Base-by-base conservation (phyloP, 371 early-diverging fungal genomes). In the Zychaea mexicana region DNA sequence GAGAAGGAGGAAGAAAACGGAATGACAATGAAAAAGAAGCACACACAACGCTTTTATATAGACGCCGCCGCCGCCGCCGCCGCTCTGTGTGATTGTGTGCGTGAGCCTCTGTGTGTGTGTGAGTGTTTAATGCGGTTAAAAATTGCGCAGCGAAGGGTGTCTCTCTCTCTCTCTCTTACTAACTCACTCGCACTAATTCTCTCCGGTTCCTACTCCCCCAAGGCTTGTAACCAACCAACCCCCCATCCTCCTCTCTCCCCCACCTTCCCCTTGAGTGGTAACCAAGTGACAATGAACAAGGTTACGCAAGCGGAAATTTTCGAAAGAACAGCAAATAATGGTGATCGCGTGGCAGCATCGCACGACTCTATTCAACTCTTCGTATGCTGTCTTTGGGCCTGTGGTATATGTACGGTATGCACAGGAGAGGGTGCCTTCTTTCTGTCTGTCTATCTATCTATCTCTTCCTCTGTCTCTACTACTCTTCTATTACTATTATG, bases 231-330 rank as follows among this genome's bases (percentile, higher is more conserved):
- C n/a, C n/a, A n/a, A 33, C 8, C 5, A 8, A 12, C 12, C 33
- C 33, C 33, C 33, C 33, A 33, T 33, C 42, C 3, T 5, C 22
- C 3, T 5, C 49, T 13, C 1, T 2, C 21, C 49, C 22, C 49
- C 22, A 0, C 4, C 21, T 49, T 49, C 49, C 6, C 7, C 49
- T 24, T 49, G 21, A n/a, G 6, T 47, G 49, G 49, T 24, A 49
- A 49, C 5, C 49, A 49, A 49, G 49, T 49, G 49, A 49, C 49
- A 49, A 49, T 49, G 49, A 19, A 24, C 9, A 24, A 49, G 49
- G 24, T 49, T 49, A 49, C 49, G 24, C 49, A 49, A 49, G 49
- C 26, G 24, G 49, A 22, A 49, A 9, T 22, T 22, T 49, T 49
- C 49, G 49, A 49, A 49, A 49, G 15, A 15, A 36, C 7, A 49